These are phyloP conservation scores for Eucalyptus erythrocorys DNA, from an alignment of 345 rosid genomes.

Conservation along the genomic window DNA sequence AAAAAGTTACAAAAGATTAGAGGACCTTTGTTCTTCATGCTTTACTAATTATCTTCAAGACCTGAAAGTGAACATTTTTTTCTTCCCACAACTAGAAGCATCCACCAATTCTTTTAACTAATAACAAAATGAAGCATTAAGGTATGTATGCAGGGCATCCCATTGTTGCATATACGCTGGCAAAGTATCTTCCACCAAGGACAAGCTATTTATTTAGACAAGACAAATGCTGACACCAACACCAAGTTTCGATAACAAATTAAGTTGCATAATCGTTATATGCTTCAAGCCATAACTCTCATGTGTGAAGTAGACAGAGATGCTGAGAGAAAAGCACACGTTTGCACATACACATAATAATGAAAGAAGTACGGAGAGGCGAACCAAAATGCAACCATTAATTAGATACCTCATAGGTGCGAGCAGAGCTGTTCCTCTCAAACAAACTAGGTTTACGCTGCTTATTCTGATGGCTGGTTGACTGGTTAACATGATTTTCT, in stretches of 20 bases:
- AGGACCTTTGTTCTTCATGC: background rate
- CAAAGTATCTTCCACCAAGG: background rate
- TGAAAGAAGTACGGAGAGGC: background rate
- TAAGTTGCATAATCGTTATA: background rate
- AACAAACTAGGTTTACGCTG: constrained; percentile 23
- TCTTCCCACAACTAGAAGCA: background rate
- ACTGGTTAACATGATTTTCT: background rate
- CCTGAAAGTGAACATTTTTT: background rate
- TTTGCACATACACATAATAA: background rate
- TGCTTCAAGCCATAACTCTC: background rate
- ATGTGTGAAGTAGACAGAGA: background rate
- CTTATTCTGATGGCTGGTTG: background rate
- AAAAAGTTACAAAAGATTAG: background rate
- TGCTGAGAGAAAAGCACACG: background rate
- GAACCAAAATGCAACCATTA: background rate
- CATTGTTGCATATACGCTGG: background rate
- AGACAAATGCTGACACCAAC: background rate
- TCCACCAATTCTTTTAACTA: background rate
- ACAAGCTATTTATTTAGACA: background rate
- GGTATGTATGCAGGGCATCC: background rate
- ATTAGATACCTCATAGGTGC: constrained; percentile 24
- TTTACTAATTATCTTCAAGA: background rate
- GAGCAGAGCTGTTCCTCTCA: constrained; percentile 44
- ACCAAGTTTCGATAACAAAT: background rate
- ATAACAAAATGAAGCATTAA: background rate